A percentile compares a stretch with the other conserved stretches of the same genome.
These are phyloP conservation scores for Leptosphaerulina australis DNA, from an alignment of 2,329 filamentous ascomycete genomes.

Conservation along the genomic window DNA sequence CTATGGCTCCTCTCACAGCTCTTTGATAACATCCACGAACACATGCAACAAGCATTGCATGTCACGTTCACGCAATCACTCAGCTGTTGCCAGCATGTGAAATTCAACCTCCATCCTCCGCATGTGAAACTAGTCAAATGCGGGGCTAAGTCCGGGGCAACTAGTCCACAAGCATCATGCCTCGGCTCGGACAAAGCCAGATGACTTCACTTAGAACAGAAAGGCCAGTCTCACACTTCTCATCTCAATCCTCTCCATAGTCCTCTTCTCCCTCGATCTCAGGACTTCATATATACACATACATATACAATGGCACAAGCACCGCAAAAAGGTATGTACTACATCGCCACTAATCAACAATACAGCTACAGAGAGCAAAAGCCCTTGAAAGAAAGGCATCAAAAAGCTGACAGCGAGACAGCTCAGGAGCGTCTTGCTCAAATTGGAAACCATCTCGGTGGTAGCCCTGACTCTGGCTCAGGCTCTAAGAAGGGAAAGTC, in stretches of 20 bases:
- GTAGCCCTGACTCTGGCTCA: constrained; percentile 17
- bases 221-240: constrained; percentile 12
- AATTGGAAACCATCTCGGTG: constrained; percentile 62
- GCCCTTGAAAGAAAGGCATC: constrained; percentile 3
- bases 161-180: constrained; percentile 13
- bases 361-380: neutral
- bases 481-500: constrained; percentile 47
- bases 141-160: constrained; percentile 10
- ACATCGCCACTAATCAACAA: neutral
- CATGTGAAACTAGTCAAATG: constrained; percentile 22
- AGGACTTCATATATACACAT: neutral
- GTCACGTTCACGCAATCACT: neutral
- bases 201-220: constrained; percentile 17
- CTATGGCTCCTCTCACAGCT: neutral
- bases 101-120: constrained; percentile 17
- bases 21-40: constrained; percentile 2
- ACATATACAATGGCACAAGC: constrained; percentile 16
- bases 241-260: neutral
- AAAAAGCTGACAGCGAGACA: constrained; percentile 31
- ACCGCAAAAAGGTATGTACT: constrained; percentile 18
- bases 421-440: constrained; percentile 65
- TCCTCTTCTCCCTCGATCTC: neutral
- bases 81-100: constrained; percentile 27
- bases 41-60: constrained; percentile 6
- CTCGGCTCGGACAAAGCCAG: constrained; percentile 16